A percentile compares a stretch with the other conserved stretches of the same genome.
phyloP scores from a whole-genome alignment of 1,284 basidiomycete genomes.

The Stygiomarasmius scandens region DNA sequence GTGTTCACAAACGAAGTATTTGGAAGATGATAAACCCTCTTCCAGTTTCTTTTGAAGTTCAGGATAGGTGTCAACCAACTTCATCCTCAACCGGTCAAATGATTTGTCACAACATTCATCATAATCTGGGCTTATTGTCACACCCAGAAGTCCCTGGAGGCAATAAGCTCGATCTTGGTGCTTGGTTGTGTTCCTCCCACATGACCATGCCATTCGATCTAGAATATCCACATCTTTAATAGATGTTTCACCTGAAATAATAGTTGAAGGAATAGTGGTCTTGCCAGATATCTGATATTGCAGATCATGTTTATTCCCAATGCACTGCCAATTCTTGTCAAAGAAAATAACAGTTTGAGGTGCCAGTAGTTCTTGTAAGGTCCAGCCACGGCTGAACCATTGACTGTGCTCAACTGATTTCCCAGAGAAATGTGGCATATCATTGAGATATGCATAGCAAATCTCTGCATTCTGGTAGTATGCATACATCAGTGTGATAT shows the following conservation, averaged over 20 bases:
- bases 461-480: no score
- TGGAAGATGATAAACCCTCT: no score
- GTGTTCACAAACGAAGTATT: no score
- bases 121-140: neutral
- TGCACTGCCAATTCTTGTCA: neutral
- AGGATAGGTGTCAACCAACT: no score
- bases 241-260: neutral
- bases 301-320: neutral
- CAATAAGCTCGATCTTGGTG: neutral
- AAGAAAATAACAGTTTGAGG: neutral
- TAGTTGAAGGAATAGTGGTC: neutral
- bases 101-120: no score
- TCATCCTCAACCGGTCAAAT: no score
- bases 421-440: neutral
- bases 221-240: neutral
- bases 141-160: neutral
- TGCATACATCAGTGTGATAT: no score
- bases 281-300: neutral
- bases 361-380: neutral
- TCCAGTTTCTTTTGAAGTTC: no score
- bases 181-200: neutral
- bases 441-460: neutral
- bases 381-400: neutral
- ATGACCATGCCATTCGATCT: neutral
- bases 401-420: no score